Percentiles rank a stretch among this genome's conserved stretches.
Conservation (phyloP, 805 yeast genomes). For the Candida incommunis region DNA sequence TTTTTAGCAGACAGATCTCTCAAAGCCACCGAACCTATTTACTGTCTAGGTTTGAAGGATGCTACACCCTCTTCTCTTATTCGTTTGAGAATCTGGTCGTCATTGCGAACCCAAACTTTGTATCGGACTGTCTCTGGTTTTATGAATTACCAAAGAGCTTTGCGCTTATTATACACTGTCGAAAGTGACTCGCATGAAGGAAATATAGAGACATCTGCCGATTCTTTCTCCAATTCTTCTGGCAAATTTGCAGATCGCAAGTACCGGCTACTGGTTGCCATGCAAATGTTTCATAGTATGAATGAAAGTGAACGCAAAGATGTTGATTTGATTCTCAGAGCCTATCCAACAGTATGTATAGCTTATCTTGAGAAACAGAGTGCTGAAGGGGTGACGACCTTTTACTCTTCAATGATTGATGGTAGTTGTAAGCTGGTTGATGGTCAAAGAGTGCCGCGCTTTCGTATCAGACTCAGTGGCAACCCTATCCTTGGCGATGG, state of each 20-base stretch:
- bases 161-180: slow-evolving; percentile 50
- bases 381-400: slow-evolving; percentile 27
- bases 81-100: slow-evolving; percentile 57
- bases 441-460: slow-evolving; percentile 49
- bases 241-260: slow-evolving; percentile 64
- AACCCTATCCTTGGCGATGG: slow-evolving; percentile 79
- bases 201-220: slow-evolving; percentile 51
- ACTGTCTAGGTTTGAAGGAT: not conserved
- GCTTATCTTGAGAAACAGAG: slow-evolving; percentile 8
- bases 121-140: slow-evolving; percentile 78
- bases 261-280: slow-evolving; percentile 66
- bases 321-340: slow-evolving; percentile 67
- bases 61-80: not conserved
- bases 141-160: slow-evolving; percentile 61
- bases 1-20: not conserved
- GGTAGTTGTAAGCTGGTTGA: slow-evolving; percentile 49
- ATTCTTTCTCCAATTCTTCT: slow-evolving; percentile 28
- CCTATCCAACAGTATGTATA: slow-evolving; percentile 64
- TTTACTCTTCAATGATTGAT: slow-evolving; percentile 54
- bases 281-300: slow-evolving; percentile 71
- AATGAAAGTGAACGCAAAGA: slow-evolving; percentile 55
- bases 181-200: slow-evolving; percentile 37
- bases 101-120: slow-evolving; percentile 68
- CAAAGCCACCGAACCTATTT: not conserved
- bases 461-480: slow-evolving; percentile 55